Conservation (phyloP, 164 flowering plant species). For the Vitis labrusca region DNA sequence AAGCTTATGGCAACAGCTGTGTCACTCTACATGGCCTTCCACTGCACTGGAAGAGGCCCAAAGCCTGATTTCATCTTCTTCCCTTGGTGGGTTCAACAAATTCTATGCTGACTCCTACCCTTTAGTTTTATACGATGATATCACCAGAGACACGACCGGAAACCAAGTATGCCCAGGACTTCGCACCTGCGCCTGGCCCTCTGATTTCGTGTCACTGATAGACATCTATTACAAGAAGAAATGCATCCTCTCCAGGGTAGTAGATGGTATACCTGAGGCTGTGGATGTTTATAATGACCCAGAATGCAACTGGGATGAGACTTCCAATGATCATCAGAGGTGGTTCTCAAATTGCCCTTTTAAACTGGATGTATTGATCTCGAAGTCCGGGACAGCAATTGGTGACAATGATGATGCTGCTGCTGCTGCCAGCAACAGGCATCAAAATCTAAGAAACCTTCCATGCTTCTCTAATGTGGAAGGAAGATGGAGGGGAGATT, state of each 20-base stretch:
- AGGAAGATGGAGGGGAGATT: not conserved
- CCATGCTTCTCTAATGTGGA: not conserved
- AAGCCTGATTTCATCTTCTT: constrained; percentile 5
- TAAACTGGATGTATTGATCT: constrained; percentile 13
- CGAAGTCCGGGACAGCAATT: not conserved
- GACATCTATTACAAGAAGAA: constrained; percentile 19
- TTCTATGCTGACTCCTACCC: constrained; percentile 32
- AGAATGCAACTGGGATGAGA: not conserved
- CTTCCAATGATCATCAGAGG: not conserved
- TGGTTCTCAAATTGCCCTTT: constrained; percentile 25
- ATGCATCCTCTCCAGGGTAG: constrained; percentile 29
- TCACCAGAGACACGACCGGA: not conserved
- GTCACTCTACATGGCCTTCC: constrained; percentile 34
- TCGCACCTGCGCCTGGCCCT: constrained; percentile 2
- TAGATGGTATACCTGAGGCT: constrained; percentile 22
- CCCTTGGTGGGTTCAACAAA: constrained; percentile 6
- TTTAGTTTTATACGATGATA: constrained; percentile 6
- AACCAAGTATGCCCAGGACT: not conserved
- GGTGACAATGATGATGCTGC: not conserved
- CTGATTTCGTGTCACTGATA: constrained; percentile 17
- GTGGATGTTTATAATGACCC: not conserved
- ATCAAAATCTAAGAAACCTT: not conserved
- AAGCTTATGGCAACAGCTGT: constrained; percentile 19
- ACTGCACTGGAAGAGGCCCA: constrained; percentile 14
- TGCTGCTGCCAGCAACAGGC: not conserved